Percentiles rank a stretch among this genome's conserved stretches.
These are phyloP conservation scores for Candida suzukii DNA, from an alignment of 805 yeast genomes.

Conservation along the genomic window DNA sequence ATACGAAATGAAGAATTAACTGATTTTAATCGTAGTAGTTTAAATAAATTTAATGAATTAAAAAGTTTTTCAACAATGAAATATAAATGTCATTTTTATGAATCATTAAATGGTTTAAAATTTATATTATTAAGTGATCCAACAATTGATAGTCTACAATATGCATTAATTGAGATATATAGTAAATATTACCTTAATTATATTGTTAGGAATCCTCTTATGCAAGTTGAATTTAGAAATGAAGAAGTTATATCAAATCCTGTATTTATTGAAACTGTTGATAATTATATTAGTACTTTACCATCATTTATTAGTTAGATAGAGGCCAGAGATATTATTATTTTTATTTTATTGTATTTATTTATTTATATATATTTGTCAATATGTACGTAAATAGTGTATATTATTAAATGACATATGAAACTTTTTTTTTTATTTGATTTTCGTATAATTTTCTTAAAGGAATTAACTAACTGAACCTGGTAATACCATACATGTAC, in stretches of 20 bases:
- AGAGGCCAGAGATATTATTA: too few relatives aligned
- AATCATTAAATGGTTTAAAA: slow-evolving; percentile 72
- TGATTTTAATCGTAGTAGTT: slow-evolving; percentile 3
- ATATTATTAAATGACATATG: too few relatives aligned
- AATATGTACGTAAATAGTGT: too few relatives aligned
- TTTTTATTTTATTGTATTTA: too few relatives aligned
- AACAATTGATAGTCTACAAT: slow-evolving; percentile 45
- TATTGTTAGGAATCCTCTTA: slow-evolving; percentile 54
- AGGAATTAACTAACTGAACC: too few relatives aligned
- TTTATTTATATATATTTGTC: too few relatives aligned
- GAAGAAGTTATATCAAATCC: slow-evolving; percentile 49
- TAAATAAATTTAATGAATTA: slow-evolving; percentile 26
- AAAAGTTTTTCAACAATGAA: slow-evolving; percentile 62
- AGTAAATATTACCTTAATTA: slow-evolving; percentile 48
- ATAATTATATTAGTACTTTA: slow-evolving; percentile 29
- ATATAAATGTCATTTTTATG: slow-evolving; percentile 74
- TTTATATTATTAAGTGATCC: slow-evolving; percentile 71
- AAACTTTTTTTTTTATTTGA: too few relatives aligned
- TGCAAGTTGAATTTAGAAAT: slow-evolving; percentile 52
- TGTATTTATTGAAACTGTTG: slow-evolving; percentile 49
- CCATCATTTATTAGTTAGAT: slow-evolving; percentile 14
- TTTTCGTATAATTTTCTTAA: too few relatives aligned
- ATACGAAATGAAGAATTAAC: neutral
- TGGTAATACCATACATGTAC: too few relatives aligned
- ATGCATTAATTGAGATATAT: slow-evolving; percentile 52